A percentile compares a stretch with the other conserved stretches of the same genome.
Evolutionary conservation across 1,284 basidiomycete species (phyloP).

Genomic region (Trichosporon sp.): DNA sequence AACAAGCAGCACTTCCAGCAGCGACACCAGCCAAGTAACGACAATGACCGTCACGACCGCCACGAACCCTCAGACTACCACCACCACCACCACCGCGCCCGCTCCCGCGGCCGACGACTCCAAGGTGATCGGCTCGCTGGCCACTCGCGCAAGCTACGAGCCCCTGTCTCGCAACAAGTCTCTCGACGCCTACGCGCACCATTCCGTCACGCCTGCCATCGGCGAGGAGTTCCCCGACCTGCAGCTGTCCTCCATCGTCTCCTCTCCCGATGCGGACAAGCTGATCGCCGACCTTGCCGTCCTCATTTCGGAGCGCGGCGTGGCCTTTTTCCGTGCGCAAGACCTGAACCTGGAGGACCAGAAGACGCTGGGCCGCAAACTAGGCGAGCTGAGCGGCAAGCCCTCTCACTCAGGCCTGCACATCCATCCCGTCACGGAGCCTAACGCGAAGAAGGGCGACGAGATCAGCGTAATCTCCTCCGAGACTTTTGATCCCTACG

Average conservation of each 20-base stretch:
- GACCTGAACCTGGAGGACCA: slow-evolving; percentile 52
- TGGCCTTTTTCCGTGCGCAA: slow-evolving; percentile 64
- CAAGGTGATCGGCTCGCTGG: slow-evolving; percentile 3
- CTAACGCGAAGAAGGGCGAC: slow-evolving; percentile 48
- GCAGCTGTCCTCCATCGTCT: slow-evolving; percentile 12
- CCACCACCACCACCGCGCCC: background rate
- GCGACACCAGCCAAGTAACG: background rate
- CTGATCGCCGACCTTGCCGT: slow-evolving; percentile 54
- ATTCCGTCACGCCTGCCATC: slow-evolving; percentile 9
- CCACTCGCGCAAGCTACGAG: slow-evolving; percentile 1
- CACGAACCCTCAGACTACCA: background rate
- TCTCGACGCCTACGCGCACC: slow-evolving; percentile 7
- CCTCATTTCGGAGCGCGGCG: slow-evolving; percentile 61
- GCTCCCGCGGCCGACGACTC: too few species aligned
- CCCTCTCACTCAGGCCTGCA: slow-evolving; percentile 42
- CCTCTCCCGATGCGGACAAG: slow-evolving; percentile 18
- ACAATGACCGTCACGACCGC: background rate
- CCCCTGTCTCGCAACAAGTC: slow-evolving; percentile 4
- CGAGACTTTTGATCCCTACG: slow-evolving; percentile 56
- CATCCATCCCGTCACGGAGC: slow-evolving; percentile 26
- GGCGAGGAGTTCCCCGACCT: slow-evolving; percentile 12
- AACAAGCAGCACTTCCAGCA: background rate
- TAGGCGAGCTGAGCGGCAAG: slow-evolving; percentile 59
- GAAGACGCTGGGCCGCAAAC: slow-evolving; percentile 50
- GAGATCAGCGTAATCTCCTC: slow-evolving; percentile 55